Evolutionary conservation across 352 stramenopile species (phyloP), one percentile per base, ranked within the genome.

Genomic region (Globisporangium acanthophoron): DNA sequence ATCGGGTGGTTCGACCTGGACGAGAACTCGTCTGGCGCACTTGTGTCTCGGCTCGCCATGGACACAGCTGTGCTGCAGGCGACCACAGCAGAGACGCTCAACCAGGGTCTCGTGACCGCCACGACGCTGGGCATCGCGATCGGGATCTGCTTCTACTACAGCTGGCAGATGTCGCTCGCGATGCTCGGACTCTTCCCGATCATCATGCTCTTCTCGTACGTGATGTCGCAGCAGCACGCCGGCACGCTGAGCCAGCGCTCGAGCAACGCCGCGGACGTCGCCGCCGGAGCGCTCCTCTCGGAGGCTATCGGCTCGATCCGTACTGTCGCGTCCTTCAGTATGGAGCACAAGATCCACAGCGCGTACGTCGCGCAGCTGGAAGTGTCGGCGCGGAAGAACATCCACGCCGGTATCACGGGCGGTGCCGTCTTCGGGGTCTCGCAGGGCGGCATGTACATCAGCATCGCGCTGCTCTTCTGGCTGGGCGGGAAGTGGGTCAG

Each of bases 51-150:
- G 1, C 73, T 96, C 11, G 68, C 85, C 0, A 88, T 70, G 0
- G 87, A 96, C 61, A 81, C 79, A 8, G 74, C 82, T 9, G 65
- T 85, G 6, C 74, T 96, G 0, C 87, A 94, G 58, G 68, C 76
- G 1, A 84, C 87, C 52, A 89, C 86, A 15, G 74, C 77, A 9
- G 87, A 95, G 33, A 69, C 72, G 1, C 65, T 93, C 29, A 85
- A 87, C 52, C 74, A 77, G 15, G 54, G 51, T 1, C 62, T 94
- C 8, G 68, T 81, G 27, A 83, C 67, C 1, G 51, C 66, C 39
- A 84, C 74, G n/a, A 79, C 90, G 11, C 80, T 85, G n/a, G 59
- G 49, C 5, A 70, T 80, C 49, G 77, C 43, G 21, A 76, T 86
- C 18, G 51, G 35, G 5, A 75, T 86, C 41, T 58, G 56, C 8